phyloP scores from a whole-genome alignment of 2,329 filamentous ascomycete species.

The Ophiostoma fasciatum region DNA sequence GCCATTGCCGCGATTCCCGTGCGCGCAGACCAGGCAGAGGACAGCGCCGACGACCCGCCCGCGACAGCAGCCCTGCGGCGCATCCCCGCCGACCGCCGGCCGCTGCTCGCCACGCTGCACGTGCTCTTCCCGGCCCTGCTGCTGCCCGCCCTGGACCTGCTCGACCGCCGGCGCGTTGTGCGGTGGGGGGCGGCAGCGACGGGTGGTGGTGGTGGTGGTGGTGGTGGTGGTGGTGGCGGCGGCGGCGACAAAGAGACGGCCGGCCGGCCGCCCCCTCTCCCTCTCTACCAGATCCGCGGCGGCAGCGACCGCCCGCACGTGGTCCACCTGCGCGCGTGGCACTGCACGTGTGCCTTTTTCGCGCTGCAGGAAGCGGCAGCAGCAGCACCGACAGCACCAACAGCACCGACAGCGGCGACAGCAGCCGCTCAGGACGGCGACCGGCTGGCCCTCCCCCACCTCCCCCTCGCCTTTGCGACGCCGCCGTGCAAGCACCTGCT shows the following conservation, averaged over 20 bases:
- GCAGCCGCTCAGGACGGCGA: background rate
- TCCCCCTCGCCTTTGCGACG: constrained; percentile 15
- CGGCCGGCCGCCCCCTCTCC: constrained; percentile 17
- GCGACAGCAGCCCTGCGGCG: constrained; percentile 16
- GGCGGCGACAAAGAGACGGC: constrained; percentile 42
- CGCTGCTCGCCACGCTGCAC: constrained; percentile 64
- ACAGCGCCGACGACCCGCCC: background rate
- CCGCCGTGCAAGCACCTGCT: constrained; percentile 74
- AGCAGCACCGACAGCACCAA: too few species aligned
- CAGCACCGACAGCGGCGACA: constrained; percentile 4
- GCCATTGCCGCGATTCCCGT: constrained; percentile 22
- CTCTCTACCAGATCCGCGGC: constrained; percentile 15
- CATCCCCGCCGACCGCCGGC: constrained; percentile 26
- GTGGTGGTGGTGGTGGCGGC: background rate
- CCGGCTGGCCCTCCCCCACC: background rate
- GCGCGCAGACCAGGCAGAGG: background rate
- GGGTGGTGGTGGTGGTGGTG: too few species aligned
- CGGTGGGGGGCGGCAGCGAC: constrained; percentile 22
- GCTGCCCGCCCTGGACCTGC: constrained; percentile 71
- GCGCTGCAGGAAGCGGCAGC: constrained; percentile 38
- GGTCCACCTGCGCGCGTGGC: constrained; percentile 65
- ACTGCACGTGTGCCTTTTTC: constrained; percentile 80
- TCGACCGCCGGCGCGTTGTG: constrained; percentile 63
- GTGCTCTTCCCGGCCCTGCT: constrained; percentile 70
- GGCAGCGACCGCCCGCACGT: constrained; percentile 36